A percentile compares a stretch with the other conserved stretches of the same genome.
phyloP scores from a whole-genome alignment of 139 green algal species.

The Trebouxia sp. region DNA sequence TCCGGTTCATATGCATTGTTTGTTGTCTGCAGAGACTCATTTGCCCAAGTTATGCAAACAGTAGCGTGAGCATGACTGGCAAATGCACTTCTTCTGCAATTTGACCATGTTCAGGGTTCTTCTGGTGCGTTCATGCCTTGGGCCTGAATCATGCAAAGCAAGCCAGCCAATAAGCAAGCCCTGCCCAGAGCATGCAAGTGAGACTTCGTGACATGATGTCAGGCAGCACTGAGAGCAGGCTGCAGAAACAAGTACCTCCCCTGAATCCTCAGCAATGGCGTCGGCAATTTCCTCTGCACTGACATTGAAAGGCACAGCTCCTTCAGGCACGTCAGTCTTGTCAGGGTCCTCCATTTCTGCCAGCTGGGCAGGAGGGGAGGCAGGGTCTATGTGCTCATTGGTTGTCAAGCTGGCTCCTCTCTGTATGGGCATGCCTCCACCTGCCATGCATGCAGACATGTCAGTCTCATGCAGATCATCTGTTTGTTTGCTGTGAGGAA shows the following conservation, averaged over 20 bases:
- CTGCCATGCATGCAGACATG: constrained; percentile 15
- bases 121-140: too few relatives aligned
- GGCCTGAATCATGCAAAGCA: too few relatives aligned
- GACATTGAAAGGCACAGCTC: constrained; percentile 77
- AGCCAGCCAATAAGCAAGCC: too few relatives aligned
- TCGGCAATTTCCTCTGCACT: constrained; percentile 66
- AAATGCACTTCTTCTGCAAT: too few relatives aligned
- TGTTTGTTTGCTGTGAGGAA: too few relatives aligned
- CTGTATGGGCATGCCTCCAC: constrained; percentile 42
- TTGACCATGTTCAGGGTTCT: too few relatives aligned
- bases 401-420: constrained; percentile 67
- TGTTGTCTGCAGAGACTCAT: too few relatives aligned
- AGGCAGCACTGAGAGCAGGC: background rate
- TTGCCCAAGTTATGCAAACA: too few relatives aligned
- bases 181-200: background rate
- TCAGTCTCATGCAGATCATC: background rate
- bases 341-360: constrained; percentile 37
- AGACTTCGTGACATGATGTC: background rate
- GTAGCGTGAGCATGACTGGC: too few relatives aligned
- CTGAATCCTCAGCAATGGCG: constrained; percentile 57
- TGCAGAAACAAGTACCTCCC: constrained; percentile 44
- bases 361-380: constrained; percentile 18
- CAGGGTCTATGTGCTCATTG: constrained; percentile 73
- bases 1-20: too few relatives aligned
- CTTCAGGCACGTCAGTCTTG: constrained; percentile 49